Conservation (phyloP, 495 filamentous ascomycete species). For the Neurospora sp. region DNA sequence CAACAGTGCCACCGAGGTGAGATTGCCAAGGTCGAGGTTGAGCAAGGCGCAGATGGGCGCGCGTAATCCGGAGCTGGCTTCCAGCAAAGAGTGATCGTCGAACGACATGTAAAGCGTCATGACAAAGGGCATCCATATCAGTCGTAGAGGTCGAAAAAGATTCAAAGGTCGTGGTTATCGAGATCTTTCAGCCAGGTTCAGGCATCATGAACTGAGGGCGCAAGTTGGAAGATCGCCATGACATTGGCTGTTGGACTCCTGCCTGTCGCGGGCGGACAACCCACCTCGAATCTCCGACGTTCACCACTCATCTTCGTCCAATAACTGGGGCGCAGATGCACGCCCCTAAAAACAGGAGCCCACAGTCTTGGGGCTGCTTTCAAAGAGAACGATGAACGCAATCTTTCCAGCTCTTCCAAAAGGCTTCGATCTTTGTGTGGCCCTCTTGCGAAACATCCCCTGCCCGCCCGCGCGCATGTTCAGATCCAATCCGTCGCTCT, state of each 20-base stretch:
- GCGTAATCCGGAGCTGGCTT: neutral
- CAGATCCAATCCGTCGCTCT: neutral
- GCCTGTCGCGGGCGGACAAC: too few species aligned
- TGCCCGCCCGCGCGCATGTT: neutral
- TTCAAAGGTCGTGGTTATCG: neutral
- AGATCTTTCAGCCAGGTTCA: neutral
- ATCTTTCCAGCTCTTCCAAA: neutral
- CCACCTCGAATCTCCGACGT: neutral
- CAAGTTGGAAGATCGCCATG: neutral
- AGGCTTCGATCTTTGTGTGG: neutral
- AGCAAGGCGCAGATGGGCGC: neutral
- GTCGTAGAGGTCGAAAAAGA: neutral
- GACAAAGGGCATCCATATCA: neutral
- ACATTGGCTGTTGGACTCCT: neutral
- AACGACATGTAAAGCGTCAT: neutral
- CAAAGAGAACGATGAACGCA: neutral
- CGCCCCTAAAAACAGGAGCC: neutral
- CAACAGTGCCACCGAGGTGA: neutral
- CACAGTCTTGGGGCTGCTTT: neutral
- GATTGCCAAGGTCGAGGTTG: neutral
- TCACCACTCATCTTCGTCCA: neutral
- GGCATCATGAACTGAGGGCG: neutral
- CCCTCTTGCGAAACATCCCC: neutral
- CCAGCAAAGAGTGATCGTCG: neutral
- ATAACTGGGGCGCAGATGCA: neutral